phyloP scores from a whole-genome alignment of 1,284 basidiomycete genomes.

The Ceratobasidium sp. region DNA sequence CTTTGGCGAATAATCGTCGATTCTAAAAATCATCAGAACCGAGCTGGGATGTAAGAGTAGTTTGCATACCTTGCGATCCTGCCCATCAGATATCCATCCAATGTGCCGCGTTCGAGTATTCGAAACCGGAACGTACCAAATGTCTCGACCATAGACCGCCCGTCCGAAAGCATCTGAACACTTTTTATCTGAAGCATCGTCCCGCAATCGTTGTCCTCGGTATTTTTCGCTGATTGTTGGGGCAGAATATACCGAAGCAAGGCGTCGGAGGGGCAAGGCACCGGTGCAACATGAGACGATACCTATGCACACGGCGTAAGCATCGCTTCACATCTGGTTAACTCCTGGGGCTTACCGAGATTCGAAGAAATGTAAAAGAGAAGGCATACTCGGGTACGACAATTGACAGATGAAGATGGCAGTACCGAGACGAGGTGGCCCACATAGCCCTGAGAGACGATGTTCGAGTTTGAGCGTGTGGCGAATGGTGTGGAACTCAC shows the following conservation, averaged over 20 bases:
- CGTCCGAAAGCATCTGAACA: constrained; percentile 89
- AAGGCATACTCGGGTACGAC: constrained; percentile 91
- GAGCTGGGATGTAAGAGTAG: not conserved
- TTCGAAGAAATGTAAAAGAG: constrained; percentile 91
- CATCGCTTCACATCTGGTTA: constrained; percentile 49
- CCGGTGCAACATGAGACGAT: constrained; percentile 93
- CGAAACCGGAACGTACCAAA: constrained; percentile 88
- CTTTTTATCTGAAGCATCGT: too few species aligned
- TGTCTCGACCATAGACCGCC: constrained; percentile 89
- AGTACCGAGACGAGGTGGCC: constrained; percentile 83
- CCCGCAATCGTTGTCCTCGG: constrained; percentile 76
- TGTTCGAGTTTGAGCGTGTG: too few species aligned
- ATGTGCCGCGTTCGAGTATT: constrained; percentile 80
- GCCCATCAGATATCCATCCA: constrained; percentile 92
- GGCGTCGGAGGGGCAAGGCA: constrained; percentile 82
- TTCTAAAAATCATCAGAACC: not conserved
- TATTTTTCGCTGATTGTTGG: constrained; percentile 56
- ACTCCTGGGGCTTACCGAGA: constrained; percentile 67
- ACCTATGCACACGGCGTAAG: constrained; percentile 56
- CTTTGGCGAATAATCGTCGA: constrained; percentile 64
- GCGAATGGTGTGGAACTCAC: too few species aligned
- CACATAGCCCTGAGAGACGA: too few species aligned
- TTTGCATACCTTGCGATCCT: constrained; percentile 73
- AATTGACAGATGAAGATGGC: constrained; percentile 93
- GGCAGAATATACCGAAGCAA: constrained; percentile 92